Evolutionary conservation across 441 rosid species (phyloP).

Genomic region (Gossypium davidsonii): DNA sequence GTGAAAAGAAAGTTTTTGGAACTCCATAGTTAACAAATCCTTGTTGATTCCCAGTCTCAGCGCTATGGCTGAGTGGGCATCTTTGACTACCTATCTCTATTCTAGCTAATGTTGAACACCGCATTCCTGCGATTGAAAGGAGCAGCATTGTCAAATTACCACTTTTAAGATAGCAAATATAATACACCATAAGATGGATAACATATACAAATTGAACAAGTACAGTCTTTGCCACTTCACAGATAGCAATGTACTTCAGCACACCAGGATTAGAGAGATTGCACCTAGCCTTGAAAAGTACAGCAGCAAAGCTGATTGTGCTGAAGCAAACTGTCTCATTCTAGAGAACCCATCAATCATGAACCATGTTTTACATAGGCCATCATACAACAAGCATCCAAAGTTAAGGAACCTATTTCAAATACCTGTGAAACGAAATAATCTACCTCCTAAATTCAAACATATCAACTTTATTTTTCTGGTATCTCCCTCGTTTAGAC

Average conservation of each 20-base stretch:
- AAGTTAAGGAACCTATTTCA: neutral
- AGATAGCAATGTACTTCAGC: conserved; percentile 3
- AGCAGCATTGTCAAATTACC: conserved; percentile 10
- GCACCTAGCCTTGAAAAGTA: neutral
- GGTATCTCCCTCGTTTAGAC: too few relatives aligned
- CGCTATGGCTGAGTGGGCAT: conserved; percentile 32
- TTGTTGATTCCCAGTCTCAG: conserved; percentile 36
- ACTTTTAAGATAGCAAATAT: neutral
- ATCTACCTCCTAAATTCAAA: neutral
- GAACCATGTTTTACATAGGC: neutral
- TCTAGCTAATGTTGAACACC: conserved; percentile 59
- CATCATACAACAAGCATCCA: neutral
- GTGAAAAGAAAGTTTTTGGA: conserved; percentile 27
- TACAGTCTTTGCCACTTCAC: neutral
- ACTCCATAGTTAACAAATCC: conserved; percentile 39
- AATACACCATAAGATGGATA: neutral
- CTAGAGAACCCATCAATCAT: neutral
- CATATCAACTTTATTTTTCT: neutral
- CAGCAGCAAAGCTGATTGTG: neutral
- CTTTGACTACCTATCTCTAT: conserved; percentile 41
- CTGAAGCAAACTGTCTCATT: neutral
- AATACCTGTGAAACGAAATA: conserved; percentile 2
- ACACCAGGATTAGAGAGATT: neutral
- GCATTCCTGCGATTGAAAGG: conserved; percentile 43
- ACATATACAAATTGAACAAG: neutral